phyloP scores from a whole-genome alignment of 2,329 filamentous ascomycete species.

The Neopestalotiopsis clavispora region DNA sequence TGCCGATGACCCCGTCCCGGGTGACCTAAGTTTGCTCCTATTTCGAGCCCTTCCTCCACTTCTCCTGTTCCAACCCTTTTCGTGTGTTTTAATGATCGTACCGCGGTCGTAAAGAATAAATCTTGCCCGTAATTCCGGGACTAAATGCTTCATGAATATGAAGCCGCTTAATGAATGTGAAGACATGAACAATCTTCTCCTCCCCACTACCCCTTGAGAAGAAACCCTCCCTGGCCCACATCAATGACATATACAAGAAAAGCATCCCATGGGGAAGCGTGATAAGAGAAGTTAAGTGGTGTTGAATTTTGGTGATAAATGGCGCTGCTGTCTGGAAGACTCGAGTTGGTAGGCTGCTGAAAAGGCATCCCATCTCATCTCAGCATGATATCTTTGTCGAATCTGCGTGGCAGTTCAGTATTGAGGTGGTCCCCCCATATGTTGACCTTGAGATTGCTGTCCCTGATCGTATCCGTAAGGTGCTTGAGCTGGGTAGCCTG shows the following conservation, averaged over 20 bases:
- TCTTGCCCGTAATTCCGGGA: conserved; percentile 14
- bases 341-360: neutral
- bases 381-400: neutral
- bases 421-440: conserved; percentile 30
- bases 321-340: neutral
- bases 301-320: neutral
- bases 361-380: neutral
- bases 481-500: conserved; percentile 32
- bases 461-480: conserved; percentile 53
- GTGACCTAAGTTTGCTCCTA: neutral
- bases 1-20: neutral
- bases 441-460: conserved; percentile 43
- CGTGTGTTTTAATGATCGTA: conserved; percentile 17
- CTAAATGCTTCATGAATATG: neutral
- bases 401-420: conserved; percentile 23
- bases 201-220: neutral
- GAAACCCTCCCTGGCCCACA: conserved; percentile 1
- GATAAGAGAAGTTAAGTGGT: neutral
- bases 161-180: conserved; percentile 6
- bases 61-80: neutral
- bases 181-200: conserved; percentile 4
- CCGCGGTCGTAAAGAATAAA: conserved; percentile 18
- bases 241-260: conserved; percentile 9
- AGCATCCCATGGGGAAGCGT: neutral
- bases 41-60: conserved; percentile 1